Percentiles rank a stretch among this genome's conserved stretches.
phyloP scores from a whole-genome alignment of 1,284 basidiomycete genomes.

The Irpex sp. region DNA sequence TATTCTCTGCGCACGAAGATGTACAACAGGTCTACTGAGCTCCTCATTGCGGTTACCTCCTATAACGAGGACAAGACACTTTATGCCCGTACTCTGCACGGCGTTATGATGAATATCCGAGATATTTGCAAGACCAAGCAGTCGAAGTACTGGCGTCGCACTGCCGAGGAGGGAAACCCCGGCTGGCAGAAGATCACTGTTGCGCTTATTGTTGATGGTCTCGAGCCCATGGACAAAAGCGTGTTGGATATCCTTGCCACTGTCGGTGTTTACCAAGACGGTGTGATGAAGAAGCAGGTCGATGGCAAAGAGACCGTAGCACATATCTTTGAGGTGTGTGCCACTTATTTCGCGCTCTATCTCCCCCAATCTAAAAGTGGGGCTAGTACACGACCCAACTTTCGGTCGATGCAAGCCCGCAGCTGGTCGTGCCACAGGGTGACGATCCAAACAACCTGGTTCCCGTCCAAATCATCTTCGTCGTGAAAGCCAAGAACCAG shows the following conservation, averaged over 20 bases:
- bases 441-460: conserved; percentile 90
- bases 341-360: background rate
- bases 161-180: conserved; percentile 83
- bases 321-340: conserved; percentile 81
- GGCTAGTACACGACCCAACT: conserved; percentile 83
- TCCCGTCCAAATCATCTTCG: conserved; percentile 94
- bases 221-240: conserved; percentile 95
- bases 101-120: conserved; percentile 97
- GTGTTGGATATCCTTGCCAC: conserved; percentile 88
- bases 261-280: conserved; percentile 89
- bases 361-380: background rate
- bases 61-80: conserved; percentile 94
- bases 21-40: conserved; percentile 89
- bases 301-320: conserved; percentile 93
- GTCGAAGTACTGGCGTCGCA: conserved; percentile 89
- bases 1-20: conserved; percentile 81
- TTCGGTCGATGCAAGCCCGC: conserved; percentile 87
- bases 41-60: conserved; percentile 89
- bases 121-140: conserved; percentile 97
- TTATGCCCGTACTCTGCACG: conserved; percentile 89
- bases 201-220: conserved; percentile 89
- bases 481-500: conserved; percentile 95
- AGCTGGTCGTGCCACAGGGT: conserved; percentile 85
- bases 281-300: conserved; percentile 93
- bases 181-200: conserved; percentile 95